Base-by-base conservation (phyloP, 2,329 filamentous ascomycete genomes). In the Diaporthe vexans region DNA sequence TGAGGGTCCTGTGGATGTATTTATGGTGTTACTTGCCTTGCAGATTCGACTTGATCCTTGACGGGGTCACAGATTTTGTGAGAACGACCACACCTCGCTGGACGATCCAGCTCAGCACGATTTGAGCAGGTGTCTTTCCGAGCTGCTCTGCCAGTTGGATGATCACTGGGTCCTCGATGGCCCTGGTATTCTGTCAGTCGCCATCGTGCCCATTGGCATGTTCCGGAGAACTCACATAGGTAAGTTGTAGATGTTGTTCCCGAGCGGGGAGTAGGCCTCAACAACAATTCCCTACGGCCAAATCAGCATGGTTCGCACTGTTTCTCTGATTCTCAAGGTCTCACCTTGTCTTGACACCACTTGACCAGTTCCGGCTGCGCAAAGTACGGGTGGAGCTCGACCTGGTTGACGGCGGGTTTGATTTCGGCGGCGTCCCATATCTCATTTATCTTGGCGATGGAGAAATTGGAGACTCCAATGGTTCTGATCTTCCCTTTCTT, bases 391-490 rank as follows among this genome's bases (percentile, higher is more conserved):
- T 85, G 81, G 35, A 82, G 77, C 76, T 84, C 84, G 75, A 88
- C 84, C 79, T 88, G 86, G 80, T 87, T 87, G 43, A 87, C 81
- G 5, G 82, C 79, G 0, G 86, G 86, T 72, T 83, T 84, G 77
- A 88, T 83, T 74, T 84, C 82, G 33, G 85, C 86, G 37, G 79
- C 65, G 84, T 80, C 40, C 68, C 89, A 83, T 24, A 91, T 82
- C 59, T 86, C 80, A 76, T 90, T 85, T 43, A 91, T 85, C 63
- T 85, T 86, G 52, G 83, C 79, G 59, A 83, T 81, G 40, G 85
- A 87, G 80, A 86, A 90, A 82, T 91, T 91, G 74, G 85, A 87
- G 40, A 91, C 85, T 21, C 89, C 89, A 70, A 91, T 90, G 69
- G 85, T 84, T 75, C 85, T 85, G 33, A 86, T 83, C 80, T 90